These are phyloP conservation scores for Vanrija sp. DNA, from an alignment of 1,284 basidiomycete genomes.

Conservation along the genomic window DNA sequence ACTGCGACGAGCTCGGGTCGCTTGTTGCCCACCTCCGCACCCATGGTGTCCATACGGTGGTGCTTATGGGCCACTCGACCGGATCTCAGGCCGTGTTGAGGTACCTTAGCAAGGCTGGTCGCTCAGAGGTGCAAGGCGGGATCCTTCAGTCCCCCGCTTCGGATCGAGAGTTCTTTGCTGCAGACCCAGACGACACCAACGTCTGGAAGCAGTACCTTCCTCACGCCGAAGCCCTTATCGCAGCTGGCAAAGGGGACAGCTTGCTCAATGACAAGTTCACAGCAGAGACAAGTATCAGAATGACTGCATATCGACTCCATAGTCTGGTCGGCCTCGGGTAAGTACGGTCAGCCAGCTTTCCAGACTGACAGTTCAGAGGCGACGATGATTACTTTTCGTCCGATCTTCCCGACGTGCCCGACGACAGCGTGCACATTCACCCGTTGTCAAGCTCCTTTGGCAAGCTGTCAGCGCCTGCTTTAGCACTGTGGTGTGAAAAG, in stretches of 20 bases:
- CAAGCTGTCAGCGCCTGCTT: conserved; percentile 27
- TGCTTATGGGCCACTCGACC: conserved; percentile 47
- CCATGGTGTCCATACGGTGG: conserved; percentile 30
- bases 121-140: conserved; percentile 28
- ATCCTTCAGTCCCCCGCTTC: conserved; percentile 47
- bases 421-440: conserved; percentile 21
- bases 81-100: conserved; percentile 46
- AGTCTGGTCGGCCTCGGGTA: conserved; percentile 37
- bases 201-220: conserved; percentile 5
- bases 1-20: conserved; percentile 34
- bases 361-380: conserved; percentile 24
- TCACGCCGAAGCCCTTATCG: conserved; percentile 23
- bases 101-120: conserved; percentile 28
- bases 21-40: conserved; percentile 33
- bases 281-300: conserved; percentile 19
- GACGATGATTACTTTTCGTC: conserved; percentile 48
- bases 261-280: conserved; percentile 27
- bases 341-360: conserved; percentile 5
- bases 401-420: conserved; percentile 29
- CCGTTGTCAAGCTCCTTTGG: conserved; percentile 43
- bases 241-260: conserved; percentile 28
- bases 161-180: conserved; percentile 34
- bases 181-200: conserved; percentile 6
- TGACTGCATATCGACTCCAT: conserved; percentile 35
- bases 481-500: conserved; percentile 36